These are phyloP conservation scores for Calonectria multiphialidica DNA, from an alignment of 2,329 filamentous ascomycete genomes.

Conservation along the genomic window DNA sequence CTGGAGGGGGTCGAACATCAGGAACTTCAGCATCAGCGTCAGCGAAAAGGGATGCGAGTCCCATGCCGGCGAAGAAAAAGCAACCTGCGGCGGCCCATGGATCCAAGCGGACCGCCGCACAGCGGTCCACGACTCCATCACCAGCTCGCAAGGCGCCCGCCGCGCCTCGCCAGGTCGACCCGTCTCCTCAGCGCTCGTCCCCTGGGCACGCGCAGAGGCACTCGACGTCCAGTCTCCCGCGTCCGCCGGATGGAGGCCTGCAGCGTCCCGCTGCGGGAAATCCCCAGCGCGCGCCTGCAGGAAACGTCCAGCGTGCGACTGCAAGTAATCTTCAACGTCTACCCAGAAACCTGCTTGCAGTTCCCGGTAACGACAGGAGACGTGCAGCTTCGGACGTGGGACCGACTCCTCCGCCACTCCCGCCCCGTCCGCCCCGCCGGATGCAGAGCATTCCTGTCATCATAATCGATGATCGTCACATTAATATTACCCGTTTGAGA, in stretches of 20 bases:
- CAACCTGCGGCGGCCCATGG: constrained; percentile 27
- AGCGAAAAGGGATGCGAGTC: constrained; percentile 7
- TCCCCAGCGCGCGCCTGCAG: constrained; percentile 3
- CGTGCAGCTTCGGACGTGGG: constrained; percentile 40
- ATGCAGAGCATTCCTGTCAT: constrained; percentile 45
- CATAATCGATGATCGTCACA: constrained; percentile 43
- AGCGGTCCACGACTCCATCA: constrained; percentile 38
- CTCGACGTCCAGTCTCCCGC: neutral
- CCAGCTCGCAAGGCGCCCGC: constrained; percentile 26
- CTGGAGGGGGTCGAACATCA: constrained; percentile 13
- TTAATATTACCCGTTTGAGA: constrained; percentile 34
- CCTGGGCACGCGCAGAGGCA: neutral
- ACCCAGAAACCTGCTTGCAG: constrained; percentile 1
- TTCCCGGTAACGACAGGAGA: constrained; percentile 14
- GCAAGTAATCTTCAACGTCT: constrained; percentile 11
- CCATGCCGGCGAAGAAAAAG: constrained; percentile 12
- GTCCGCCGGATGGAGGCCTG: neutral
- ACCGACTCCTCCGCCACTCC: constrained; percentile 38
- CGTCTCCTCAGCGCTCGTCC: constrained; percentile 23
- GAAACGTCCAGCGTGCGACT: constrained; percentile 2
- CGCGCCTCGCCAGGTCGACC: constrained; percentile 24
- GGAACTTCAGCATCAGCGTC: constrained; percentile 26
- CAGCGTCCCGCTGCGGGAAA: constrained; percentile 20
- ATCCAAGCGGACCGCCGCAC: constrained; percentile 26
- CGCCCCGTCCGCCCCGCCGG: constrained; percentile 42